Conservation (phyloP, 2,329 filamentous ascomycete genomes). For the Scedosporium apiospermum region DNA sequence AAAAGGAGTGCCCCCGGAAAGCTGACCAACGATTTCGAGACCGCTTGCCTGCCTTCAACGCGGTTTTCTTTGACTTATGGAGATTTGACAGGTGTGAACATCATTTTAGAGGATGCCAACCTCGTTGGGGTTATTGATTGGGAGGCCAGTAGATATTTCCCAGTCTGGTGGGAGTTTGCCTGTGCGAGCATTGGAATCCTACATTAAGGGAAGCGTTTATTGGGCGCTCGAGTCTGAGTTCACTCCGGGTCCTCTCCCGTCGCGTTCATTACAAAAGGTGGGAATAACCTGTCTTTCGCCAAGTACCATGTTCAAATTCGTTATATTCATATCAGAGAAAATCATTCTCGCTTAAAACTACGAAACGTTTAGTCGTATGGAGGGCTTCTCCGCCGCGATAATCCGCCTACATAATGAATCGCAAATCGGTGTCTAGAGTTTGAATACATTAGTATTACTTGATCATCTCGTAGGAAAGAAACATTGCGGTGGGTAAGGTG, state of each 20-base stretch:
- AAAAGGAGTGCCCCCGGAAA: not conserved
- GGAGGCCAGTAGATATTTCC: conserved; percentile 26
- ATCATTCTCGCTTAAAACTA: too few species aligned
- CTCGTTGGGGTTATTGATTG: conserved; percentile 29
- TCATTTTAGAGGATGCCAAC: conserved; percentile 25
- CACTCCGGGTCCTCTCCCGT: too few species aligned
- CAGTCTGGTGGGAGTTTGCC: conserved; percentile 26
- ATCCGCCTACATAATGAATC: conserved; percentile 50
- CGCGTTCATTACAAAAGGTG: too few species aligned
- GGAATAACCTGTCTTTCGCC: too few species aligned
- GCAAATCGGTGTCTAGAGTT: conserved; percentile 46
- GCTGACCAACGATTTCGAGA: not conserved
- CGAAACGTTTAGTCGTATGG: too few species aligned
- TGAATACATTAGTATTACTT: conserved; percentile 24
- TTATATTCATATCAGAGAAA: too few species aligned
- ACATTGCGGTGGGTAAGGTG: not conserved
- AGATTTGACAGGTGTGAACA: conserved; percentile 25
- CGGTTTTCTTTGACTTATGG: not conserved
- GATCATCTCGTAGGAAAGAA: not conserved
- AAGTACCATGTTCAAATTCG: too few species aligned
- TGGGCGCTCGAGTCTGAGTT: too few species aligned
- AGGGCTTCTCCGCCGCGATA: too few species aligned
- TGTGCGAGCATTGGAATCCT: too few species aligned
- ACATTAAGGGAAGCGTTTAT: too few species aligned
- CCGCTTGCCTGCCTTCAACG: not conserved